Base-by-base conservation (phyloP, 495 filamentous ascomycete genomes). In the Trichodelitschia bisporula region DNA sequence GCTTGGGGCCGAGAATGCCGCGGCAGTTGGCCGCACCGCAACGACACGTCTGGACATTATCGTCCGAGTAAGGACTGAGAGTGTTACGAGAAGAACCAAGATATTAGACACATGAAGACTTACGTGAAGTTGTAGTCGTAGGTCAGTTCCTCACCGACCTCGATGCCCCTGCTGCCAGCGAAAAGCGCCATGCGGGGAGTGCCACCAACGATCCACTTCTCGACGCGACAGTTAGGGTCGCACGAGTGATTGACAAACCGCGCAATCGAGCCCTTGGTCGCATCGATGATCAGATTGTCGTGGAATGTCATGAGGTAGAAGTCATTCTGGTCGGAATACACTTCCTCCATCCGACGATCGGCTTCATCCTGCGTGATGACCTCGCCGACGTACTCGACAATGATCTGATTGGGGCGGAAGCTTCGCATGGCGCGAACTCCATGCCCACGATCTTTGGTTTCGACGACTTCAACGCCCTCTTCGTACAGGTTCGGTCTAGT, bases 101-200 rank as follows among this genome's bases (percentile, higher is more conserved):
- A 32, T 25, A 30, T 21, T 28, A 12, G 28, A 4, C 9, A 36
- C n/a, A 11, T 18, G 51, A 31, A 12, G 11, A 51, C 61, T 46
- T 40, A 66, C 62, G 92, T 76, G 46, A 97, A 97, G 49, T 97
- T 97, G 61, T 97, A 97, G 58, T 97, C 86, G 50, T 97, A 97
- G n/a, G 82, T 95, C 36, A 97, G 55, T 46, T 97, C 86, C 29
- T 93, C 79, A 21, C 86, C 86, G 15, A 80, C 90, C 61, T 73
- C 76, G 45, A 97, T 77, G 1, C 76, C 79, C 6, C 59, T 55
- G 36, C 91, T 77, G 6, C 84, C 83, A 17, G 86, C 89, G 47
- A 97, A 97, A 1, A 97, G 64, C 15, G 83, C 86, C 83, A 97
- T 95, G 30, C 86, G 72, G 26, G 86, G 89, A 42, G 89, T 80